These are phyloP conservation scores for Monilinia fructicola DNA, from an alignment of 2,329 filamentous ascomycete species.

Conservation along the genomic window DNA sequence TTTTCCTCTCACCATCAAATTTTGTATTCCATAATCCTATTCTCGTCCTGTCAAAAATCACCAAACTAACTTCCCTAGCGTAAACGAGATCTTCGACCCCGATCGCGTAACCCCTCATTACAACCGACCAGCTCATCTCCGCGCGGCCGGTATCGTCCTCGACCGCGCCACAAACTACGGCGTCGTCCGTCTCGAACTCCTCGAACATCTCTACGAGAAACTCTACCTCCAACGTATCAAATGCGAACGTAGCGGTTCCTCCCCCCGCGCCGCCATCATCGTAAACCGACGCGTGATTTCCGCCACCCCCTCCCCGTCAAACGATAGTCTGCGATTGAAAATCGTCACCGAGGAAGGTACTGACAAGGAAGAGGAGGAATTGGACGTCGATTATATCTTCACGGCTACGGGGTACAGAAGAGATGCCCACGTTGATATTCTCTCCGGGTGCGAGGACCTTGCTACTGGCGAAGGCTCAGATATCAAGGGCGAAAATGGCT, in stretches of 20 bases:
- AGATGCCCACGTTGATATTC: slow-evolving; percentile 74
- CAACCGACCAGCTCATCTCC: slow-evolving; percentile 61
- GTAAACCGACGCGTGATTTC: slow-evolving; percentile 60
- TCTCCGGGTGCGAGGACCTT: slow-evolving; percentile 64
- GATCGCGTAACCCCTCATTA: slow-evolving; percentile 77
- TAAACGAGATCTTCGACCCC: slow-evolving; percentile 96
- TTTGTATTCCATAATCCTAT: not conserved
- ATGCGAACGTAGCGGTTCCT: slow-evolving; percentile 66
- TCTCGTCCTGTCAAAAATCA: not conserved
- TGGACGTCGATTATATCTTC: slow-evolving; percentile 76
- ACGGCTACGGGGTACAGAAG: slow-evolving; percentile 85
- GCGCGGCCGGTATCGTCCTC: slow-evolving; percentile 58
- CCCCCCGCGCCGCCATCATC: slow-evolving; percentile 82
- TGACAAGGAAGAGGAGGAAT: slow-evolving; percentile 38
- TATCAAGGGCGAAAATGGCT: slow-evolving; percentile 40
- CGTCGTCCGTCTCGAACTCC: slow-evolving; percentile 85
- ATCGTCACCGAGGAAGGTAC: slow-evolving; percentile 45
- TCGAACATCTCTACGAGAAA: slow-evolving; percentile 83
- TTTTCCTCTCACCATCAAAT: not conserved
- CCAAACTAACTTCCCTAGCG: slow-evolving; percentile 50
- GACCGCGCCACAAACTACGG: slow-evolving; percentile 91
- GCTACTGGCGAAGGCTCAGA: slow-evolving; percentile 46
- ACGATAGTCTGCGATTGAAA: slow-evolving; percentile 36
- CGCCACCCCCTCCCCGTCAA: slow-evolving; percentile 26
- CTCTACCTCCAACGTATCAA: slow-evolving; percentile 74